Percentiles rank a stretch among this genome's conserved stretches.
These are phyloP conservation scores for Helicostylum pulchrum DNA, from an alignment of 192 early-diverging fungal species.

Conservation along the genomic window DNA sequence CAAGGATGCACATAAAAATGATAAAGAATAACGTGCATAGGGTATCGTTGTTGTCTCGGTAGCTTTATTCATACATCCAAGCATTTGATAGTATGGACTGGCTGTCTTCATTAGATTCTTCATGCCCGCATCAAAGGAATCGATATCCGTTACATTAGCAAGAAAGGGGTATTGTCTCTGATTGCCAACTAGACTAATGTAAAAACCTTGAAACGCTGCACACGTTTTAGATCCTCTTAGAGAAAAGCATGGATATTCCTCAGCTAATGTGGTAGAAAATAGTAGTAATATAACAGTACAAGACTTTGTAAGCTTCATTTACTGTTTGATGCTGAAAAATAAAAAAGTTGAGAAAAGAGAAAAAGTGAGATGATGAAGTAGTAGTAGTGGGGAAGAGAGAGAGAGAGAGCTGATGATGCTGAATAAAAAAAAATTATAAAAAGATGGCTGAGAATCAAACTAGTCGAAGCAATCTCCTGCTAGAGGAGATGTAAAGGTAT, in stretches of 20 bases:
- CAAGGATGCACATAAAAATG: constrained; percentile 26
- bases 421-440: neutral
- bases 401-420: neutral
- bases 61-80: constrained; percentile 21
- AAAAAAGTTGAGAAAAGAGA: neutral
- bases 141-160: constrained; percentile 15
- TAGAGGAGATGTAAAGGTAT: neutral
- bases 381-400: neutral
- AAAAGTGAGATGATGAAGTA: neutral
- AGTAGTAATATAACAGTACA: too few species aligned
- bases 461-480: constrained; percentile 3
- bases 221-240: constrained; percentile 27
- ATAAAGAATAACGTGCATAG: constrained; percentile 33
- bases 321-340: neutral
- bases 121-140: constrained; percentile 26
- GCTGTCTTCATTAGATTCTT: constrained; percentile 24
- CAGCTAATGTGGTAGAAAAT: too few species aligned
- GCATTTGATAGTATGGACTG: constrained; percentile 8
- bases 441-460: neutral
- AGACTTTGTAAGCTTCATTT: neutral
- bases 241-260: constrained; percentile 15
- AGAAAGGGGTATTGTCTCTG: constrained; percentile 13
- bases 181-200: constrained; percentile 16
- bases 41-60: constrained; percentile 17
- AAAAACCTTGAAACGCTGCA: constrained; percentile 30